Conservation (phyloP, 805 yeast genomes). For the Cyberlindnera saturnus region DNA sequence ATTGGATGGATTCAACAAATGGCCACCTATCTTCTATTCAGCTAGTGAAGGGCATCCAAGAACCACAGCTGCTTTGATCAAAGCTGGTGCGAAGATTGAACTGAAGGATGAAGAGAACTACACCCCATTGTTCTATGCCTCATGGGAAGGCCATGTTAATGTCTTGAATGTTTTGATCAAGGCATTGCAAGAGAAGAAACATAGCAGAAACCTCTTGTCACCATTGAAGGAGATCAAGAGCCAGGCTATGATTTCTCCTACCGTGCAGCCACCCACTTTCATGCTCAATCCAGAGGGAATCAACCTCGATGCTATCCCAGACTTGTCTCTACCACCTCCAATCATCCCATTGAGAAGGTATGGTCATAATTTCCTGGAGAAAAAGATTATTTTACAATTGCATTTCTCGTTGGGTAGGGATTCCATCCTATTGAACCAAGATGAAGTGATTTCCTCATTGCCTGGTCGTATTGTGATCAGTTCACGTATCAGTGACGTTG, state of each 20-base stretch:
- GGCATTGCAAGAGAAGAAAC: slow-evolving; percentile 15
- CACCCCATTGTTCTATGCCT: slow-evolving; percentile 81
- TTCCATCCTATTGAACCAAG: slow-evolving; percentile 34
- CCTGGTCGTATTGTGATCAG: slow-evolving; percentile 84
- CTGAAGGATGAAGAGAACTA: slow-evolving; percentile 74
- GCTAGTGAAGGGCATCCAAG: slow-evolving; percentile 75
- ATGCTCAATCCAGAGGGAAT: slow-evolving; percentile 23
- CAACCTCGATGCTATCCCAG: slow-evolving; percentile 76
- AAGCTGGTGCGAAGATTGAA: slow-evolving; percentile 63
- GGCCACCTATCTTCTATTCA: slow-evolving; percentile 93
- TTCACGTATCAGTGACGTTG: slow-evolving; percentile 68
- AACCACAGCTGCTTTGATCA: slow-evolving; percentile 65
- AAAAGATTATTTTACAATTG: slow-evolving; percentile 78
- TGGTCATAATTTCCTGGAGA: slow-evolving; percentile 93
- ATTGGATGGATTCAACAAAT: slow-evolving; percentile 77
- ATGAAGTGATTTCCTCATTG: slow-evolving; percentile 38
- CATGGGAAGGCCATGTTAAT: slow-evolving; percentile 89
- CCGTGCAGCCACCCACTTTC: slow-evolving; percentile 17
- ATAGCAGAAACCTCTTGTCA: slow-evolving; percentile 15
- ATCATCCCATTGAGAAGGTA: slow-evolving; percentile 88
- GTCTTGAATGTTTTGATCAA: slow-evolving; percentile 65
- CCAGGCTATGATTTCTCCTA: slow-evolving; percentile 6
- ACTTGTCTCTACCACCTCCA: slow-evolving; percentile 90
- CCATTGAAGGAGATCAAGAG: slow-evolving; percentile 17
- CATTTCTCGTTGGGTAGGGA: slow-evolving; percentile 48